Percentiles rank a stretch among this genome's conserved stretches.
Evolutionary conservation across 108 stramenopile genomes (phyloP).

Genomic region (Stephanodiscus minutulus): DNA sequence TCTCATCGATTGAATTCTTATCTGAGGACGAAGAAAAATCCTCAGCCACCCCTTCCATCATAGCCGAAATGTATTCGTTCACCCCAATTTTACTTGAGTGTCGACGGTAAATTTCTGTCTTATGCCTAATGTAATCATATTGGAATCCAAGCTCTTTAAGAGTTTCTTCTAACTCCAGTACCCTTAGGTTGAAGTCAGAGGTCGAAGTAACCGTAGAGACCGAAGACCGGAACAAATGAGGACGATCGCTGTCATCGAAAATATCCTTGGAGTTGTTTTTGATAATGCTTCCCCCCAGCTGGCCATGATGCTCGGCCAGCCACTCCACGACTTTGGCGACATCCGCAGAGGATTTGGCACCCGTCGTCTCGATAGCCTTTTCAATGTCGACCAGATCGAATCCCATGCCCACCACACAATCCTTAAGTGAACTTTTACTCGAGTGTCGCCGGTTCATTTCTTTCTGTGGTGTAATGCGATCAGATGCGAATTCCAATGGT

Average conservation of each 20-base stretch:
- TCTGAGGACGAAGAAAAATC: background rate
- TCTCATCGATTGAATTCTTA: background rate
- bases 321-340: background rate
- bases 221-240: too few relatives aligned
- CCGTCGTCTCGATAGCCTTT: background rate
- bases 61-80: slow-evolving; percentile 2
- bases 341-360: background rate
- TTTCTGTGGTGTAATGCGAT: too few relatives aligned
- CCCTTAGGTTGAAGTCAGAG: background rate
- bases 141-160: background rate
- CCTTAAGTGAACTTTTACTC: background rate
- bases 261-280: background rate
- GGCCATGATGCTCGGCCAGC: background rate
- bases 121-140: background rate
- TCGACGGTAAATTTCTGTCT: background rate
- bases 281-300: background rate
- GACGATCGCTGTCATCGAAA: background rate
- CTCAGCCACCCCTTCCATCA: slow-evolving; percentile 1
- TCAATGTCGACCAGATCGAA: background rate
- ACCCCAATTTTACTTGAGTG: background rate
- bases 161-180: background rate
- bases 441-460: too few relatives aligned
- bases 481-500: too few relatives aligned
- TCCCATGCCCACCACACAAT: slow-evolving; percentile 1
- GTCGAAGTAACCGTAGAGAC: background rate